Conservation (phyloP, 2,329 filamentous ascomycete species). For the Penicillium concentricum region DNA sequence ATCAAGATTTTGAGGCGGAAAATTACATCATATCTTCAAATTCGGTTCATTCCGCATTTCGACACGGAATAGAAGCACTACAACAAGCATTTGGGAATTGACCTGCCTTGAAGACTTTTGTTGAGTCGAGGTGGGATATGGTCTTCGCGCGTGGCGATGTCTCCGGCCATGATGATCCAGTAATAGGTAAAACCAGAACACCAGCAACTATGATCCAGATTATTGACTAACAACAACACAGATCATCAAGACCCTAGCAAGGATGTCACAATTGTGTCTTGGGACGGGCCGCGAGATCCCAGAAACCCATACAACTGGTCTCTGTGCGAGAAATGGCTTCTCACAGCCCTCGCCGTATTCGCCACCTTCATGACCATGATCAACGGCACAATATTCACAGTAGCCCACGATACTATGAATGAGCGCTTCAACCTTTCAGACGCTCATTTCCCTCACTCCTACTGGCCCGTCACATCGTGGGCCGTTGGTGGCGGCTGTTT, state of each 20-base stretch:
- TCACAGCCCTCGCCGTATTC: slow-evolving; percentile 28
- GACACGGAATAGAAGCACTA: neutral
- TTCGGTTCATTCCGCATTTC: neutral
- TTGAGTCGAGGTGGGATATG: slow-evolving; percentile 6
- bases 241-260: slow-evolving; percentile 18
- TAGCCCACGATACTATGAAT: slow-evolving; percentile 38
- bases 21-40: slow-evolving; percentile 18
- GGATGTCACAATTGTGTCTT: slow-evolving; percentile 23
- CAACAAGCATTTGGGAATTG: neutral
- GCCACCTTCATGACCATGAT: slow-evolving; percentile 36
- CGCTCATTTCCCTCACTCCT: slow-evolving; percentile 30
- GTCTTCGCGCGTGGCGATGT: slow-evolving; percentile 25
- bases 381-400: slow-evolving; percentile 42
- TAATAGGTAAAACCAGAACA: slow-evolving; percentile 13
- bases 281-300: slow-evolving; percentile 34
- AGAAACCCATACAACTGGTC: slow-evolving; percentile 43
- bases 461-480: slow-evolving; percentile 37
- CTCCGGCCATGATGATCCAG: slow-evolving; percentile 19
- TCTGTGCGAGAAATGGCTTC: slow-evolving; percentile 35
- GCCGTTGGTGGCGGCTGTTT: slow-evolving; percentile 30
- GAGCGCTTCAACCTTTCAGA: slow-evolving; percentile 32
- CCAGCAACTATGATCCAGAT: neutral
- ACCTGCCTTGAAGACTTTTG: neutral
- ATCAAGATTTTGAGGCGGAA: neutral
- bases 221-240: slow-evolving; percentile 12